Conservation (phyloP, 495 filamentous ascomycete species). For the Corynascus novoguineensis region DNA sequence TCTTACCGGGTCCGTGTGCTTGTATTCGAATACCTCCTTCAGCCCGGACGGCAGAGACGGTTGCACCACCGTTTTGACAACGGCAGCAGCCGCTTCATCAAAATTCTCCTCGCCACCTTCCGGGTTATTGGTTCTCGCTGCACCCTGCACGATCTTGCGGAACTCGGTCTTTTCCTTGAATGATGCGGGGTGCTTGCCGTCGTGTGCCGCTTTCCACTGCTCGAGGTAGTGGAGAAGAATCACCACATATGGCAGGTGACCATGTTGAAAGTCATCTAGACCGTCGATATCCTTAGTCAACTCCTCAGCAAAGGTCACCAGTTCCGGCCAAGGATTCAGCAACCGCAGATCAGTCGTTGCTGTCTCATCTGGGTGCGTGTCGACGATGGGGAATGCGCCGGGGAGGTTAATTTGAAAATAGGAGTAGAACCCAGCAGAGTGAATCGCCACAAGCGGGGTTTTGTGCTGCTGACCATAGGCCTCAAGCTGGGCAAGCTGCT, state of each 20-base stretch:
- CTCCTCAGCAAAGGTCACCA: conserved; percentile 56
- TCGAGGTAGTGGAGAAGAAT: conserved; percentile 82
- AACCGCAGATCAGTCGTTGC: conserved; percentile 82
- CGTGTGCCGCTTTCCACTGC: conserved; percentile 71
- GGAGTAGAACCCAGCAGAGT: conserved; percentile 84
- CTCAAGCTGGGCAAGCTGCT: conserved; percentile 54
- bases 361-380: conserved; percentile 89
- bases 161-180: conserved; percentile 90
- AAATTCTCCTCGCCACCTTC: conserved; percentile 97
- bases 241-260: conserved; percentile 84
- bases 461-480: conserved; percentile 53
- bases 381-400: conserved; percentile 81
- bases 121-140: conserved; percentile 64
- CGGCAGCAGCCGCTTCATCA: conserved; percentile 82
- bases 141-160: conserved; percentile 57
- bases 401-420: conserved; percentile 74
- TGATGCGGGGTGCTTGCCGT: conserved; percentile 59
- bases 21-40: conserved; percentile 70
- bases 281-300: conserved; percentile 61
- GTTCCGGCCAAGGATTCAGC: conserved; percentile 80
- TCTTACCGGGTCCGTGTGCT: conserved; percentile 41
- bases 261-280: conserved; percentile 77
- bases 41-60: conserved; percentile 62
- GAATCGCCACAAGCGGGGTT: conserved; percentile 74
- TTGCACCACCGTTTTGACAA: conserved; percentile 66